These are phyloP conservation scores for Phoma sp. DNA, from an alignment of 2,329 filamentous ascomycete genomes.

Conservation along the genomic window DNA sequence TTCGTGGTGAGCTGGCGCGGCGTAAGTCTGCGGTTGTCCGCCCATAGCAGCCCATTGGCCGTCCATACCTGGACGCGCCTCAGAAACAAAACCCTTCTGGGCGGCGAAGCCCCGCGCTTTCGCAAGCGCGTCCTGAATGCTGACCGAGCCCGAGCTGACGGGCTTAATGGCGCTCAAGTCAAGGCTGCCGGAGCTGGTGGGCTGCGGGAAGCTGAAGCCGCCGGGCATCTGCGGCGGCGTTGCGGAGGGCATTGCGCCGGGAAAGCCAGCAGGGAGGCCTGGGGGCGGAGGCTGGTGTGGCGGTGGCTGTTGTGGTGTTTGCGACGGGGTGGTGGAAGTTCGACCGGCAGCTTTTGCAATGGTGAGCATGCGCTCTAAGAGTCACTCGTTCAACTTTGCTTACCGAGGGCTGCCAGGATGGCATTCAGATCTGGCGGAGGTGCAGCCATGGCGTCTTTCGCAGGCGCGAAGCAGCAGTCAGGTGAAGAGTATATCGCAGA, in stretches of 20 bases:
- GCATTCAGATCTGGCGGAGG: conserved; percentile 45
- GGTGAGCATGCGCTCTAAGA: conserved; percentile 14
- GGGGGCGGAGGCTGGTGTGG: conserved; percentile 52
- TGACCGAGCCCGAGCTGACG: conserved; percentile 79
- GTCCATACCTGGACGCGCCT: conserved; percentile 50
- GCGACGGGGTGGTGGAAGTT: conserved; percentile 55
- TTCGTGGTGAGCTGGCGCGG: conserved; percentile 47
- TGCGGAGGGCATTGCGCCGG: conserved; percentile 49
- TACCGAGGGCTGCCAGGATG: conserved; percentile 49
- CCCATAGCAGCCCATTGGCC: conserved; percentile 50
- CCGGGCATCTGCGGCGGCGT: conserved; percentile 50
- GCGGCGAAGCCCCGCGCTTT: conserved; percentile 83
- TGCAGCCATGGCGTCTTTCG: conserved; percentile 39
- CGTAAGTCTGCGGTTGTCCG: conserved; percentile 39
- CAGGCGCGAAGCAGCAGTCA: not conserved
- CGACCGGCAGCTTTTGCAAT: conserved; percentile 50
- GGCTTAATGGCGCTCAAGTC: conserved; percentile 83
- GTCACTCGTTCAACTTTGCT: conserved; percentile 9
- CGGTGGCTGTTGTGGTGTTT: conserved; percentile 50
- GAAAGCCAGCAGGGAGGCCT: conserved; percentile 53
- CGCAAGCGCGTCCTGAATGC: conserved; percentile 81
- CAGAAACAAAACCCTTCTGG: conserved; percentile 71
- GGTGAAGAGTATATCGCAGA: conserved; percentile 3
- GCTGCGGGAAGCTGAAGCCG: conserved; percentile 66
- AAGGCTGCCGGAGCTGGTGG: conserved; percentile 75